Evolutionary conservation across 352 stramenopile genomes (phyloP).

Genomic region (Aphanomyces cochlioides): DNA sequence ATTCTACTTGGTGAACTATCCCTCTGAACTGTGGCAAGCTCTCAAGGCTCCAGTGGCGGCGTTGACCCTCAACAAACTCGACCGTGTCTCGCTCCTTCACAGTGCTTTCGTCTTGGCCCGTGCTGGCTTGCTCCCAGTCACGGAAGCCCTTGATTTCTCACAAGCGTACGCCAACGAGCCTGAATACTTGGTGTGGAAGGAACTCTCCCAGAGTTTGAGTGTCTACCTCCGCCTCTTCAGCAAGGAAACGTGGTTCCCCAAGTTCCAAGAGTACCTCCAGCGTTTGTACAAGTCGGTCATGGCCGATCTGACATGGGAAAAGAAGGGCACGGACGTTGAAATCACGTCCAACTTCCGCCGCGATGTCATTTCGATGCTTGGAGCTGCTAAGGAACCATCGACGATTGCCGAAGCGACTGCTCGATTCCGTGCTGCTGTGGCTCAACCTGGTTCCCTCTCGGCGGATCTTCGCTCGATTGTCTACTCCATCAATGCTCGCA

Average conservation of each 20-base stretch:
- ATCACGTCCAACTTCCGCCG: constrained; percentile 57
- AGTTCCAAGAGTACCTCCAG: constrained; percentile 62
- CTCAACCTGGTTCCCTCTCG: constrained; percentile 36
- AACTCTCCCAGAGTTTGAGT: constrained; percentile 59
- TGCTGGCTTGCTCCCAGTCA: constrained; percentile 49
- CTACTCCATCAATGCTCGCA: constrained; percentile 55
- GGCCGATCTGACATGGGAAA: constrained; percentile 50
- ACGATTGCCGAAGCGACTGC: constrained; percentile 52
- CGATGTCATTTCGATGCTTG: constrained; percentile 70
- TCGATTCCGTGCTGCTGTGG: constrained; percentile 37
- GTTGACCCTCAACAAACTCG: constrained; percentile 59
- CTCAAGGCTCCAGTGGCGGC: constrained; percentile 64
- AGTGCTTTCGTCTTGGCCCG: constrained; percentile 91
- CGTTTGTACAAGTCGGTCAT: constrained; percentile 56
- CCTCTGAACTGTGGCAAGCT: constrained; percentile 73
- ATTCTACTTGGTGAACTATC: constrained; percentile 94
- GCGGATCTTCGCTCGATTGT: constrained; percentile 62
- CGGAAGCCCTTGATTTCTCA: constrained; percentile 62
- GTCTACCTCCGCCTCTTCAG: constrained; percentile 59
- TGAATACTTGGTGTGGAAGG: constrained; percentile 74
- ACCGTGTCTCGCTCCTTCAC: constrained; percentile 91
- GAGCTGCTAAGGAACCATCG: constrained; percentile 45
- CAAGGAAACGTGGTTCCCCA: constrained; percentile 52
- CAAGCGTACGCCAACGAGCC: constrained; percentile 57
- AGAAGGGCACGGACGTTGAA: constrained; percentile 36